Evolutionary conservation across 2,329 filamentous ascomycete genomes (phyloP).

Genomic region (Coniochaeta sp.): DNA sequence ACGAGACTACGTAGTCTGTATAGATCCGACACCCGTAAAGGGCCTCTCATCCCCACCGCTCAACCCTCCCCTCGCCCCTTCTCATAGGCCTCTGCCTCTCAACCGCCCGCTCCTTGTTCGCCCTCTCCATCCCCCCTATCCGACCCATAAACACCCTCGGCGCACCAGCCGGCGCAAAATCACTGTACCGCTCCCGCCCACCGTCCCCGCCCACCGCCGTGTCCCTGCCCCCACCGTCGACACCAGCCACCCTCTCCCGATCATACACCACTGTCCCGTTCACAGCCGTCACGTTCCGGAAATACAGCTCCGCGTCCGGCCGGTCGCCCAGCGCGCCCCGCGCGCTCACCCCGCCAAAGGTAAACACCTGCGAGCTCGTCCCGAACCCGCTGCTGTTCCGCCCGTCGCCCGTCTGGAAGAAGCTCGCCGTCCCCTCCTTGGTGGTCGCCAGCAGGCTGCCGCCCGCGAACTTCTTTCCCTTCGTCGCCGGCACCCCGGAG

Average conservation of each 20-base stretch:
- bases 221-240: neutral
- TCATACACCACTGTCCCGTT: conserved; percentile 47
- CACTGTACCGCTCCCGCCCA: neutral
- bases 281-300: conserved; percentile 44
- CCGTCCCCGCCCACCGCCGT: neutral
- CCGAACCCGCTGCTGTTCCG: conserved; percentile 44
- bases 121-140: conserved; percentile 2
- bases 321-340: conserved; percentile 12
- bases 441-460: conserved; percentile 36
- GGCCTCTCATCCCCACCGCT: neutral
- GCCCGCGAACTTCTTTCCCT: conserved; percentile 17
- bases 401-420: conserved; percentile 37
- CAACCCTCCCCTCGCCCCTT: neutral
- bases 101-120: neutral
- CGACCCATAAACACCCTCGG: conserved; percentile 14
- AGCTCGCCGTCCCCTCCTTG: conserved; percentile 51
- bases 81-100: neutral
- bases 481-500: conserved; percentile 14
- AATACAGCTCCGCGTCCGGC: conserved; percentile 41
- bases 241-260: conserved; percentile 28
- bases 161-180: conserved; percentile 9
- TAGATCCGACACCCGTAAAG: neutral
- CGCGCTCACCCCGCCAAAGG: conserved; percentile 36
- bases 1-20: neutral
- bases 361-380: conserved; percentile 47